Evolutionary conservation across 2,329 filamentous ascomycete genomes (phyloP).

Genomic region (Cercospora sp.): DNA sequence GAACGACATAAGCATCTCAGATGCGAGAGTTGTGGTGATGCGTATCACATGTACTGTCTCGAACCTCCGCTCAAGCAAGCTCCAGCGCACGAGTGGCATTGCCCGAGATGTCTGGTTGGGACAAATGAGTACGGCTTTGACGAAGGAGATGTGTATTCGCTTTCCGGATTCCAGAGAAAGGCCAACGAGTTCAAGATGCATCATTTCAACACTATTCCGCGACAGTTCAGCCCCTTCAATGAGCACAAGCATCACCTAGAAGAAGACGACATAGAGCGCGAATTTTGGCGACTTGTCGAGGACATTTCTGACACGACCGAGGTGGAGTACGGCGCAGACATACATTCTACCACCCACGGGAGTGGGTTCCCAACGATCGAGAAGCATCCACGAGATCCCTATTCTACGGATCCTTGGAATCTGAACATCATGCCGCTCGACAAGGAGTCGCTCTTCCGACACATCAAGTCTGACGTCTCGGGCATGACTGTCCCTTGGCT

Average conservation of each 20-base stretch:
- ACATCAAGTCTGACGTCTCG: slow-evolving; percentile 97
- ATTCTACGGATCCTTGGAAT: slow-evolving; percentile 92
- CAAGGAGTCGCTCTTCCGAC: slow-evolving; percentile 86
- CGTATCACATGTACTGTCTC: slow-evolving; percentile 83
- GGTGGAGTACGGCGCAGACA: slow-evolving; percentile 96
- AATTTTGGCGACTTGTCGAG: slow-evolving; percentile 95
- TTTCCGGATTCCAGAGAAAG: slow-evolving; percentile 94
- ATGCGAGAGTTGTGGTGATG: slow-evolving; percentile 89
- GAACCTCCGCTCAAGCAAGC: slow-evolving; percentile 80
- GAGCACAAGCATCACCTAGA: slow-evolving; percentile 80
- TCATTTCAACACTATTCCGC: slow-evolving; percentile 71
- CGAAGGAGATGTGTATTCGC: slow-evolving; percentile 90
- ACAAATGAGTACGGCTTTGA: slow-evolving; percentile 97
- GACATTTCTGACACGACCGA: slow-evolving; percentile 94
- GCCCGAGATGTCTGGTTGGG: slow-evolving; percentile 88
- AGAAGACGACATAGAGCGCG: slow-evolving; percentile 92
- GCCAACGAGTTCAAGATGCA: slow-evolving; percentile 91
- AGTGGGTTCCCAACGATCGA: slow-evolving; percentile 96
- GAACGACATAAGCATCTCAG: slow-evolving; percentile 69
- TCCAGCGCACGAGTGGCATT: slow-evolving; percentile 92
- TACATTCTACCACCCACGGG: slow-evolving; percentile 95
- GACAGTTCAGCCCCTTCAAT: slow-evolving; percentile 70
- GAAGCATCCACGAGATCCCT: slow-evolving; percentile 80
- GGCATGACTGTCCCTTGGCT: slow-evolving; percentile 99
- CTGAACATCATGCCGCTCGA: slow-evolving; percentile 89